These are phyloP conservation scores for Dendrothele bispora DNA, from an alignment of 768 basidiomycete genomes.

Conservation along the genomic window DNA sequence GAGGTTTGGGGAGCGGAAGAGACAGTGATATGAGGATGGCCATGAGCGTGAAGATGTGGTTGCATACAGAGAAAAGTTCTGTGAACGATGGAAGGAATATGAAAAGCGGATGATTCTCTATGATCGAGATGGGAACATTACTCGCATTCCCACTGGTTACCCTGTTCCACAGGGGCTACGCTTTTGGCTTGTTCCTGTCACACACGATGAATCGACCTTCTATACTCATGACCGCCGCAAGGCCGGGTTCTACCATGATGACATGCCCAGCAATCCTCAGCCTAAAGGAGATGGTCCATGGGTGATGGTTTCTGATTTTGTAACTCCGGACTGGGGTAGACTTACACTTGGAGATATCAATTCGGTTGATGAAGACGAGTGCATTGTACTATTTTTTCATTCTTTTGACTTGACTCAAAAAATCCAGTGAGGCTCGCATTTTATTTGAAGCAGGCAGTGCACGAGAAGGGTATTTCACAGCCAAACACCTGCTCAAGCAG, in stretches of 20 bases:
- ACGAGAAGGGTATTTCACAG: constrained; percentile 15
- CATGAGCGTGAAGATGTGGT: constrained; percentile 39
- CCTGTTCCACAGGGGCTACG: constrained; percentile 15
- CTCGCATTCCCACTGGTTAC: constrained; percentile 14
- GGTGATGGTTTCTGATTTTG: constrained; percentile 31
- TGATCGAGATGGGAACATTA: constrained; percentile 25
- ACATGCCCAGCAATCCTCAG: constrained; percentile 16
- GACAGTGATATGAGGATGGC: constrained; percentile 38
- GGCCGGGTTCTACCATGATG: constrained; percentile 16
- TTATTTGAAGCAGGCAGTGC: constrained; percentile 20
- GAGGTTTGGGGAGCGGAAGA: constrained; percentile 23
- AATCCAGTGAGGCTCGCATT: constrained; percentile 20
- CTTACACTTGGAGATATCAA: constrained; percentile 7
- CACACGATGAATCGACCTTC: constrained; percentile 29
- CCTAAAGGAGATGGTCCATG: constrained; percentile 31
- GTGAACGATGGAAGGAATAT: constrained; percentile 23
- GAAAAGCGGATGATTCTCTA: constrained; percentile 20
- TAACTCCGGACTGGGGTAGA: constrained; percentile 23
- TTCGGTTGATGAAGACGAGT: not conserved
- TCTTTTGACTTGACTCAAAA: no score
- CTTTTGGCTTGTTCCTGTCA: constrained; percentile 16
- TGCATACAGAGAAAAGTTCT: constrained; percentile 26
- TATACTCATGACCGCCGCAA: constrained; percentile 25
- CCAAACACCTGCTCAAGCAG: constrained; percentile 13
- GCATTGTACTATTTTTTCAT: not conserved